Evolutionary conservation across 352 stramenopile species (phyloP).

Genomic region (Pythium brassicae): DNA sequence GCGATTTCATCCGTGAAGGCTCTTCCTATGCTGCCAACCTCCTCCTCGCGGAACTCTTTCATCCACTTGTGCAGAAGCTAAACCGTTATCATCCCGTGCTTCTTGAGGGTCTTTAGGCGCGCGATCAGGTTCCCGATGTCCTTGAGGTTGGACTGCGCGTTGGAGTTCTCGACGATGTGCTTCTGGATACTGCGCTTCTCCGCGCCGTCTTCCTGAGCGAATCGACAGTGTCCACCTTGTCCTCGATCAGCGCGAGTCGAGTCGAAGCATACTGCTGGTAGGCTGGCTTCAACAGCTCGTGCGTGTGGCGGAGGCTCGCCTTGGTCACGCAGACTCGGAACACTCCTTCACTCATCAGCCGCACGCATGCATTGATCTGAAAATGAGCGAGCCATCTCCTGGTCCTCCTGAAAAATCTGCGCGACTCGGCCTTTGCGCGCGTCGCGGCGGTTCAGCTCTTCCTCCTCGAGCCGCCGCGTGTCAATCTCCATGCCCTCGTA

Average conservation of each 20-base stretch:
- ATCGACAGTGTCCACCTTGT: background rate
- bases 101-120: background rate
- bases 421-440: slow-evolving; percentile 73
- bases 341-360: too few relatives aligned
- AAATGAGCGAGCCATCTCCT: slow-evolving; percentile 44
- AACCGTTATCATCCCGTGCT: background rate
- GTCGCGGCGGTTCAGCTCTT: slow-evolving; percentile 88
- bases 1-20: background rate
- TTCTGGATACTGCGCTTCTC: background rate
- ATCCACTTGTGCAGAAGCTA: background rate
- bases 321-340: background rate
- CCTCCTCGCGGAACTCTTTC: background rate
- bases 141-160: background rate
- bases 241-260: background rate
- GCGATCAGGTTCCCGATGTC: background rate
- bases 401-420: slow-evolving; percentile 71
- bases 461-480: slow-evolving; percentile 90
- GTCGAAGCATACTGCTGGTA: background rate
- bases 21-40: background rate
- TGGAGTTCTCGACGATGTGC: background rate
- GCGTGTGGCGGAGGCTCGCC: background rate
- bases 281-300: background rate
- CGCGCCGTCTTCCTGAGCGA: background rate
- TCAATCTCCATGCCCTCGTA: slow-evolving; percentile 93
- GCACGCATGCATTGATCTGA: background rate